Conservation (phyloP, 2,329 filamentous ascomycete species). For the Nemania serpens region DNA sequence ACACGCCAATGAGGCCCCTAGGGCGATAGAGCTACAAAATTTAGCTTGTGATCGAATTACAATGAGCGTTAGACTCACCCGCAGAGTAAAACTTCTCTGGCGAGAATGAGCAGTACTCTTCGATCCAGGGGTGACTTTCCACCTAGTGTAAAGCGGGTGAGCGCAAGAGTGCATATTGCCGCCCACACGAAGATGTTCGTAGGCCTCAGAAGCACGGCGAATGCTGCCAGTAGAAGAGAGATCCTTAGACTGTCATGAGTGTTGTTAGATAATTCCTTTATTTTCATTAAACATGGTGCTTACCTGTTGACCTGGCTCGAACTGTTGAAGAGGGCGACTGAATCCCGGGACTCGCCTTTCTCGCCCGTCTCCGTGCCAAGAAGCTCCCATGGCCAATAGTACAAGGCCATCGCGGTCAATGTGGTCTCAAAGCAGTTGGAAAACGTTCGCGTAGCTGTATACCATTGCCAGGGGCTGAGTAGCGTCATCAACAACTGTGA, state of each 20-base stretch:
- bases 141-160: conserved; percentile 49
- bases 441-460: conserved; percentile 88
- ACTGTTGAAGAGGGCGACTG: conserved; percentile 37
- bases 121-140: conserved; percentile 48
- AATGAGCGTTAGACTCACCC: conserved; percentile 45
- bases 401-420: conserved; percentile 77
- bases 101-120: conserved; percentile 55
- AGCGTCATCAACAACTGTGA: conserved; percentile 70
- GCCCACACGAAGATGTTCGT: conserved; percentile 90
- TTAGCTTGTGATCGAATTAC: conserved; percentile 13
- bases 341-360: conserved; percentile 48
- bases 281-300: conserved; percentile 4
- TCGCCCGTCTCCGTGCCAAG: conserved; percentile 49
- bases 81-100: conserved; percentile 68
- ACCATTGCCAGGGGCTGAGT: conserved; percentile 93
- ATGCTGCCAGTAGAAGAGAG: conserved; percentile 75
- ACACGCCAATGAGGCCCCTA: conserved; percentile 66
- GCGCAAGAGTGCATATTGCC: conserved; percentile 61
- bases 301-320: conserved; percentile 42
- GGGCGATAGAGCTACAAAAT: conserved; percentile 50
- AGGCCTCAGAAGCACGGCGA: conserved; percentile 84
- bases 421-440: conserved; percentile 95
- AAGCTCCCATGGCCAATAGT: conserved; percentile 85
- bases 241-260: conserved; percentile 53
- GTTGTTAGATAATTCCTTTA: conserved; percentile 10